Evolutionary conservation across 345 rosid species (phyloP).

Genomic region (Stellera chamaejasme): DNA sequence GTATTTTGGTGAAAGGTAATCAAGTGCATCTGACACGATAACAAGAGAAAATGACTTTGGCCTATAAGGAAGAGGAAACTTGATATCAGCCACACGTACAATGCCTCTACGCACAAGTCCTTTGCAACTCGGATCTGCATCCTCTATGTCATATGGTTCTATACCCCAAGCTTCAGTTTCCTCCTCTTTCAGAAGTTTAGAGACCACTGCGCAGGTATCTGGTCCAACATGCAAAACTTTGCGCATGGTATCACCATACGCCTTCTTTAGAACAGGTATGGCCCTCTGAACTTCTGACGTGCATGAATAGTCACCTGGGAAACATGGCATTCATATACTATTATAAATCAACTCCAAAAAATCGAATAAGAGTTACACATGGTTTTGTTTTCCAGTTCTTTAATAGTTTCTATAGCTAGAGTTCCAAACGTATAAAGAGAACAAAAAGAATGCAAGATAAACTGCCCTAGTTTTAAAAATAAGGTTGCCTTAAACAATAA

Average conservation of each 20-base stretch:
- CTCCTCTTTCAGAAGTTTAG: constrained; percentile 71
- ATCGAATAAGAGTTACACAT: no score
- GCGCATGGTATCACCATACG: constrained; percentile 86
- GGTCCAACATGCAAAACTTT: constrained; percentile 96
- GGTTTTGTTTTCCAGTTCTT: no score
- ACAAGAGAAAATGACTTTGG: constrained; percentile 92
- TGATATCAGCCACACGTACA: constrained; percentile 90
- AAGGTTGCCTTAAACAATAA: no score
- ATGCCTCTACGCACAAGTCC: constrained; percentile 71
- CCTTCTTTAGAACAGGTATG: constrained; percentile 66
- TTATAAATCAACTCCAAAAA: neutral
- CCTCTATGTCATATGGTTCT: constrained; percentile 96
- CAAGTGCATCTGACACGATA: constrained; percentile 87
- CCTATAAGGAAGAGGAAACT: constrained; percentile 80
- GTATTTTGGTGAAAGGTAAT: constrained; percentile 89
- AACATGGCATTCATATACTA: neutral
- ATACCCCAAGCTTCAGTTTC: constrained; percentile 97
- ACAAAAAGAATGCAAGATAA: neutral
- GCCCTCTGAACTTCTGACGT: constrained; percentile 78
- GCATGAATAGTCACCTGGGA: constrained; percentile 71
- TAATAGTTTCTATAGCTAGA: neutral
- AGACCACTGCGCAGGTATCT: constrained; percentile 84
- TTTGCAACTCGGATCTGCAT: constrained; percentile 79
- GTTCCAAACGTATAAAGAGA: neutral
- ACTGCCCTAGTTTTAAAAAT: no score